Evolutionary conservation across 2,329 filamentous ascomycete genomes (phyloP), one percentile per base, ranked within the genome.

Genomic region (Hansfordia pulvinata): DNA sequence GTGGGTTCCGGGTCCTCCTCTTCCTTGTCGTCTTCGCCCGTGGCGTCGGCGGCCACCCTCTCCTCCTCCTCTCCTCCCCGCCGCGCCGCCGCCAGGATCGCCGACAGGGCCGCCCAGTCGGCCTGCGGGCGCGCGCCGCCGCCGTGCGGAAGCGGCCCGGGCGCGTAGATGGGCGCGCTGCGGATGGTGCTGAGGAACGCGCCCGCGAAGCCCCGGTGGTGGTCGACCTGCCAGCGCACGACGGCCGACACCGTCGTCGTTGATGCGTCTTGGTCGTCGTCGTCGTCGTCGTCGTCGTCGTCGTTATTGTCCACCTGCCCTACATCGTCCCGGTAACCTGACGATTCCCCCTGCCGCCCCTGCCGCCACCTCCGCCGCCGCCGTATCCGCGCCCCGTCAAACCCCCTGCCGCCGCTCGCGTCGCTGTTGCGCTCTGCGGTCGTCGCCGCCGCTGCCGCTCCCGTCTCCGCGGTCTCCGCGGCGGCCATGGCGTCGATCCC

Each of bases 171-270:
- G 0, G 81, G 82, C 2, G 74, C 76, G 40, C 78, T 53, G 12
- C 73, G 63, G 37, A 88, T 76, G 17, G 68, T 73, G 30, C 71
- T 79, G 40, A 84, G 64, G 41, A 85, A 85, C 0, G 79, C 68
- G 3, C 60, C 56, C 5, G 83, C 56, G 41, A 83, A 86, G 0
- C 78, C 82, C 2, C 47, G 42, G 44, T 88, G 78, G 16, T 65
- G 43, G 19, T 60, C 54, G 12, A 83, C 53, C 49, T 88, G 81
- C 76, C 80, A 85, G 23, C 56, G 51, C 25, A 84, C 71, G 0
- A 78, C 67, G 4, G 62, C 59, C 0, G 71, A 65, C 4, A 81
- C 64, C 6, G 66, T 72, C 27, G 10, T 23, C 11, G 17, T 15
- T 15, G 12, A 12, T n/a, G n/a, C n/a, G n/a, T n/a, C n/a, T n/a